Base-by-base conservation (phyloP, 345 rosid genomes). In the Citrus mangshanensis region DNA sequence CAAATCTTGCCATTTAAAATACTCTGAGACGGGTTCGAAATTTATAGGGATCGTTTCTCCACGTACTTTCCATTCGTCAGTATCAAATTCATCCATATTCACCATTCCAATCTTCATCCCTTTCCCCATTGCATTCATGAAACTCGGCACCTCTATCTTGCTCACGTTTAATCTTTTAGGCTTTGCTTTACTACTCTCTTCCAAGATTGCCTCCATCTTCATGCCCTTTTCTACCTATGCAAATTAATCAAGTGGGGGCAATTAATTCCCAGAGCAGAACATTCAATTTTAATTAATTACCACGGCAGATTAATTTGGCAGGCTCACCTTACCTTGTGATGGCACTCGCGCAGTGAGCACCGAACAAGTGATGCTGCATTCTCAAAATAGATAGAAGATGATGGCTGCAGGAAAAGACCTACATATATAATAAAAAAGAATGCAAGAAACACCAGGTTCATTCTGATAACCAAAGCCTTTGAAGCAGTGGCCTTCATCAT, bases 291-390 rank as follows among this genome's bases (percentile, higher is more conserved):
- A 46, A 16, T 21, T 1, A 49, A 19, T 18, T 2, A 49, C 25
- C 25, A 8, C 6, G n/a, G 42, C 14, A n/a, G 3, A 42, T n/a
- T 3, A 42, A 75, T 51, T 71, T 35, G 60, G 63, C 35, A 55
- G 80, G 84, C 96, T 92, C 91, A 91, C 97, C 98, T 93, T 85
- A 94, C 98, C 98, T 94, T 91, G 86, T 87, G 95, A 87, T 86
- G 94, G 80, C 99, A 91, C 60, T 93, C 92, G 59, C 80, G 89
- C 80, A 91, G 77, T 3, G 95, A 91, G 92, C 98, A 91, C 71
- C 94, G 79, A 76, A 94, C 85, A 49, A 88, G 87, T 19, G 97
- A 88, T 30, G 92, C 90, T 54, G 91, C 91, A 80, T 84, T 87
- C 32, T 79, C 85, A 71, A 90, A 89, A 84, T 91, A 87, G 51